A percentile compares a stretch with the other conserved stretches of the same genome.
Evolutionary conservation across 805 yeast species (phyloP).

Genomic region (Hanseniaspora valbyensis): DNA sequence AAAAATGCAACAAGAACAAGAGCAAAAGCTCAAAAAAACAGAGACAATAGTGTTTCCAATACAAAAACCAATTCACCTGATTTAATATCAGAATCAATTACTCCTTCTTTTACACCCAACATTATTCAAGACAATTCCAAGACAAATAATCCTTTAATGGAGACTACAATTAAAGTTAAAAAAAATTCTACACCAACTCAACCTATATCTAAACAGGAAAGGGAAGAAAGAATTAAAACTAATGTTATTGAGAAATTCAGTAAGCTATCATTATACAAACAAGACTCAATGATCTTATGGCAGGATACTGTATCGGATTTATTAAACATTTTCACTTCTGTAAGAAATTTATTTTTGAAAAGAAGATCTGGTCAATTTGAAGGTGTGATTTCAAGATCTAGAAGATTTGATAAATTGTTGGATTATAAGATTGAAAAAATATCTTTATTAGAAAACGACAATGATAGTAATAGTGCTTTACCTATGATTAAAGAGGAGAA

Average conservation of each 20-base stretch:
- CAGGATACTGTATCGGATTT: slow-evolving; percentile 70
- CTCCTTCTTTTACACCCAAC: slow-evolving; percentile 13
- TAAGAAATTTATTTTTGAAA: slow-evolving; percentile 65
- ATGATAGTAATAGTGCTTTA: slow-evolving; percentile 29
- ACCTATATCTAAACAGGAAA: slow-evolving; percentile 36
- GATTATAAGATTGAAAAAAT: slow-evolving; percentile 66
- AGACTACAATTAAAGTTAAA: slow-evolving; percentile 28
- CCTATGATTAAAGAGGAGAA: slow-evolving; percentile 33
- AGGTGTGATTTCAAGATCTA: slow-evolving; percentile 53
- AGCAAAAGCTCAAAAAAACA: slow-evolving; percentile 12
- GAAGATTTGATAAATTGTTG: slow-evolving; percentile 50
- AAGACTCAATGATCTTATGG: slow-evolving; percentile 58
- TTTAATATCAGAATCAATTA: not conserved
- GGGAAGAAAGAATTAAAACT: slow-evolving; percentile 49
- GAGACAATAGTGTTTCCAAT: slow-evolving; percentile 15
- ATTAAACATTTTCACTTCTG: slow-evolving; percentile 69
- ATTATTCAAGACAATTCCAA: slow-evolving; percentile 15
- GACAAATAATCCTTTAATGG: slow-evolving; percentile 18
- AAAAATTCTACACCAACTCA: slow-evolving; percentile 21
- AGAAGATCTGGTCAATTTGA: slow-evolving; percentile 61
- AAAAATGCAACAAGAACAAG: slow-evolving; percentile 19
- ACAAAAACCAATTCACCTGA: not conserved
- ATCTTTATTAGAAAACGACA: slow-evolving; percentile 44
- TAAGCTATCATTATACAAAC: slow-evolving; percentile 42
- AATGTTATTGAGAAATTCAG: slow-evolving; percentile 46